A percentile compares a stretch with the other conserved stretches of the same genome.
Evolutionary conservation across 257 asterid species (phyloP).

Genomic region (Anisodus acutangulus): DNA sequence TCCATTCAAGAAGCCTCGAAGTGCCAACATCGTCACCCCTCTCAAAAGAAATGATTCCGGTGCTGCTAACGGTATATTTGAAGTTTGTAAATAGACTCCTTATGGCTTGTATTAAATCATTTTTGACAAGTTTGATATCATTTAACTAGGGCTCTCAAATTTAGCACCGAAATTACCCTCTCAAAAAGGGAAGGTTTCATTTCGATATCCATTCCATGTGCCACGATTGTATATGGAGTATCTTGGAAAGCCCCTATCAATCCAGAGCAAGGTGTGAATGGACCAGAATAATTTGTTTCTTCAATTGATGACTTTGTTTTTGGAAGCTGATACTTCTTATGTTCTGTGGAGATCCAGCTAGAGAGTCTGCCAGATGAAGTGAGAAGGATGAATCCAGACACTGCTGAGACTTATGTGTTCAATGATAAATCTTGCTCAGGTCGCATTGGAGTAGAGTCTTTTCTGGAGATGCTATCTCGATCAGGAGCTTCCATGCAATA

Average conservation of each 20-base stretch:
- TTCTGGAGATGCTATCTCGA: constrained; percentile 62
- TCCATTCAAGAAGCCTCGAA: constrained; percentile 93
- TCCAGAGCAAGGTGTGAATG: constrained; percentile 57
- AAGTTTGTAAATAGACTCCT: constrained; percentile 32
- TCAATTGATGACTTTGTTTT: constrained; percentile 27
- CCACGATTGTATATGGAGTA: constrained; percentile 70
- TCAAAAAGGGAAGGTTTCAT: constrained; percentile 60
- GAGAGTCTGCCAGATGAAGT: constrained; percentile 63
- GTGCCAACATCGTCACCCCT: constrained; percentile 66
- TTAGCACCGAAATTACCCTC: constrained; percentile 56
- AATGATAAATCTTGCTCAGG: constrained; percentile 49
- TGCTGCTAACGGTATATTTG: constrained; percentile 59
- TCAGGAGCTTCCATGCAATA: constrained; percentile 72
- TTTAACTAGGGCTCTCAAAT: constrained; percentile 64
- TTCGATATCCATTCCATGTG: constrained; percentile 64
- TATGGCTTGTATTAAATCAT: constrained; percentile 34
- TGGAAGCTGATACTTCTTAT: constrained; percentile 39
- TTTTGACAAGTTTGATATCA: constrained; percentile 41
- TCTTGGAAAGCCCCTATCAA: constrained; percentile 60
- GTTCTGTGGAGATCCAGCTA: constrained; percentile 51
- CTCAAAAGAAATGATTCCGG: constrained; percentile 49
- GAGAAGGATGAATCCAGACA: constrained; percentile 66
- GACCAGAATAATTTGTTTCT: constrained; percentile 12
- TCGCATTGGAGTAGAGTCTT: constrained; percentile 63
- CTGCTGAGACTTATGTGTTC: constrained; percentile 65